Evolutionary conservation across 78 protist species (phyloP).

Genomic region (Speleostelium caveatum): DNA sequence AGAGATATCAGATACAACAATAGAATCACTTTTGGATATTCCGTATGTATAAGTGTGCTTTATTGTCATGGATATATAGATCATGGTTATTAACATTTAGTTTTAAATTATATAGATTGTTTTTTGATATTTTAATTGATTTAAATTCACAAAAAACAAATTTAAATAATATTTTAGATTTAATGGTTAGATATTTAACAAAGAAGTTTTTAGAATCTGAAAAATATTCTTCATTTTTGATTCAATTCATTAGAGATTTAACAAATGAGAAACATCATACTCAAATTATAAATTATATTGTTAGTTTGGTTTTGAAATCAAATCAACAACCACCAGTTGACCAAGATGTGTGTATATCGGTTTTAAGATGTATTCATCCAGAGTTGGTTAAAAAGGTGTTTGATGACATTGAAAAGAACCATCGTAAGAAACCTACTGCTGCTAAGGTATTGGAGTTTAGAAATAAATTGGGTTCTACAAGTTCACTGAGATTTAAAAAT

Average conservation of each 20-base stretch:
- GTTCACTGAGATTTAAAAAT: too few relatives aligned
- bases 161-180: conserved; percentile 21
- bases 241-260: conserved; percentile 19
- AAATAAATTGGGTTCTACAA: too few relatives aligned
- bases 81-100: neutral
- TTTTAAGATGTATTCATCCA: neutral
- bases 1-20: conserved; percentile 15
- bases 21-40: conserved; percentile 10
- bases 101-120: conserved; percentile 17
- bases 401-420: too few relatives aligned
- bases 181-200: conserved; percentile 10
- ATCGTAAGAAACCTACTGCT: too few relatives aligned
- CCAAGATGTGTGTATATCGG: neutral
- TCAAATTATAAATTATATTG: neutral
- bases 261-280: neutral
- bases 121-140: conserved; percentile 42
- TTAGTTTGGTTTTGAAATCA: neutral
- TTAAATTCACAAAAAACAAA: conserved; percentile 39
- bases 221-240: conserved; percentile 16
- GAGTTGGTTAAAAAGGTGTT: neutral
- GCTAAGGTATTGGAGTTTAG: too few relatives aligned
- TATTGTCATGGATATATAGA: neutral
- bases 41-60: conserved; percentile 13
- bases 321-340: neutral
- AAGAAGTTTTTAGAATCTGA: neutral